A percentile compares a stretch with the other conserved stretches of the same genome.
Evolutionary conservation across 1,284 basidiomycete species (phyloP).

Genomic region (Trichosporon inkin): DNA sequence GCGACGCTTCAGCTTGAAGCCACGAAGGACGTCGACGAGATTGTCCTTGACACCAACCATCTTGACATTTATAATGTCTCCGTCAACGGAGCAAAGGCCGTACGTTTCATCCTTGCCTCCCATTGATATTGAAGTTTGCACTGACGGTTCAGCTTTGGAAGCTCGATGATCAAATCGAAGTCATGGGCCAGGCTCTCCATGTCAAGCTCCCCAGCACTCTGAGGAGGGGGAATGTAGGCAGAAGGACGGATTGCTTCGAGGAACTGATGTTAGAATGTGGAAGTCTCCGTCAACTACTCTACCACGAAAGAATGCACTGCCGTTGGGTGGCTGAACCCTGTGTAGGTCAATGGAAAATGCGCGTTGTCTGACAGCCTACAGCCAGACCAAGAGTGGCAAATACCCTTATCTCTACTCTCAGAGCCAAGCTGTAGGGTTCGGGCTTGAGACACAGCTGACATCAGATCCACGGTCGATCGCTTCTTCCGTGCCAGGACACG

Average conservation of each 20-base stretch:
- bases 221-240: conserved; percentile 28
- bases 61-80: conserved; percentile 62
- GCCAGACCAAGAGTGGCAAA: conserved; percentile 81
- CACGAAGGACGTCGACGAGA: conserved; percentile 62
- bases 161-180: conserved; percentile 42
- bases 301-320: conserved; percentile 77
- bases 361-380: conserved; percentile 47
- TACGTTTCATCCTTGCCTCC: conserved; percentile 40
- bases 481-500: conserved; percentile 69
- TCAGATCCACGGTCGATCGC: conserved; percentile 69
- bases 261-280: conserved; percentile 52
- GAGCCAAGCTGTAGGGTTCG: conserved; percentile 64
- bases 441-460: conserved; percentile 18
- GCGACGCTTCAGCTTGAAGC: conserved; percentile 56
- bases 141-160: conserved; percentile 58
- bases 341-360: too few species aligned
- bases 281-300: conserved; percentile 64
- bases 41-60: conserved; percentile 75
- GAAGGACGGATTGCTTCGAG: conserved; percentile 55
- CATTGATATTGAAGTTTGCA: background rate
- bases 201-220: conserved; percentile 43
- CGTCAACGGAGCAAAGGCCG: conserved; percentile 57
- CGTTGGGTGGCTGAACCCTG: conserved; percentile 87
- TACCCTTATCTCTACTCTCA: conserved; percentile 92
- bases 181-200: conserved; percentile 48